phyloP scores from a whole-genome alignment of 2,329 filamentous ascomycete genomes.

The Tetracladium maxilliforme region DNA sequence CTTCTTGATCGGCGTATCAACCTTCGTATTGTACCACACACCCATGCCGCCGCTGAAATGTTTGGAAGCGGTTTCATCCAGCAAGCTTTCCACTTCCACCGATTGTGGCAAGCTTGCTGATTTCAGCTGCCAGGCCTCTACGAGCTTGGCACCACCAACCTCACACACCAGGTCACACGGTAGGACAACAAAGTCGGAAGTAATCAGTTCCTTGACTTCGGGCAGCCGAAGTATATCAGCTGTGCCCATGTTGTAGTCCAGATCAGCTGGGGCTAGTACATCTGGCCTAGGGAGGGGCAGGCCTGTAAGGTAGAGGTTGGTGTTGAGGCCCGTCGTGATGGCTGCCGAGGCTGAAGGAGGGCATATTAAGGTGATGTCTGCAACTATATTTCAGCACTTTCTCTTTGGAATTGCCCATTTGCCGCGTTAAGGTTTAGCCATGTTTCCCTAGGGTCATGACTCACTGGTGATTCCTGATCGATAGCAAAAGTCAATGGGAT shows the following conservation, averaged over 20 bases:
- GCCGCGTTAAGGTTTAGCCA: no score
- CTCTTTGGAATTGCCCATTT: no score
- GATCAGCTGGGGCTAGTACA: conserved; percentile 58
- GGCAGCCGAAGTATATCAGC: conserved; percentile 76
- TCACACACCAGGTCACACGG: conserved; percentile 93
- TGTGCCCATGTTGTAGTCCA: conserved; percentile 77
- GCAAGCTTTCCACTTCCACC: conserved; percentile 40
- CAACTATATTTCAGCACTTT: conserved; percentile 2
- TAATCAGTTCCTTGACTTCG: conserved; percentile 66
- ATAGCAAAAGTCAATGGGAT: conserved; percentile 74
- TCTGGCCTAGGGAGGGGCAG: conserved; percentile 60
- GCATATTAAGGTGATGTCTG: conserved; percentile 48
- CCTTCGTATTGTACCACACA: conserved; percentile 82
- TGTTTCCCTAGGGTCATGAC: no score
- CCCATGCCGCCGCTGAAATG: conserved; percentile 54
- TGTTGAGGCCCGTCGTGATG: conserved; percentile 56
- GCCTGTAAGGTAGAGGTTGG: conserved; percentile 62
- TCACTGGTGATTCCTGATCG: conserved; percentile 63
- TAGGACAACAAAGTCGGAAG: conserved; percentile 74
- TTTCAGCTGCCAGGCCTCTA: conserved; percentile 87
- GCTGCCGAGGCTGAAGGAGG: conserved; percentile 51
- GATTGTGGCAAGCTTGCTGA: conserved; percentile 60
- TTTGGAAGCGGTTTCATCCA: conserved; percentile 15
- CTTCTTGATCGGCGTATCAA: conserved; percentile 62
- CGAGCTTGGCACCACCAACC: conserved; percentile 63